These are phyloP conservation scores for Podospora fimiseda DNA, from an alignment of 495 filamentous ascomycete genomes.

Conservation along the genomic window DNA sequence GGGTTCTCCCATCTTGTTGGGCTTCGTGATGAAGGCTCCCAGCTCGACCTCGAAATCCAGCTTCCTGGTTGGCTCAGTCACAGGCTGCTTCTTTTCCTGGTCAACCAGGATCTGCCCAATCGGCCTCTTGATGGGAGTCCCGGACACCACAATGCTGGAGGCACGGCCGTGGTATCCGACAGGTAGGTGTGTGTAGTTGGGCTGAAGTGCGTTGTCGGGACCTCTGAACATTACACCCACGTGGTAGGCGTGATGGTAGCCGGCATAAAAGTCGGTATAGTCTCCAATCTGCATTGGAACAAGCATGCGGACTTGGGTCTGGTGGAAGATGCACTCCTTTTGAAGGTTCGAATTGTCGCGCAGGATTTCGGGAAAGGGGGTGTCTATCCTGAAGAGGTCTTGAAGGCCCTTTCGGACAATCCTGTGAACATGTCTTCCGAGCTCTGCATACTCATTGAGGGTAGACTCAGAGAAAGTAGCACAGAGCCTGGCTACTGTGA, in stretches of 20 bases:
- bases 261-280: slow-evolving; percentile 98
- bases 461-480: slow-evolving; percentile 61
- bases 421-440: slow-evolving; percentile 65
- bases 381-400: slow-evolving; percentile 57
- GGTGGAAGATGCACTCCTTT: slow-evolving; percentile 38
- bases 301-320: slow-evolving; percentile 59
- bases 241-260: slow-evolving; percentile 78
- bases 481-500: slow-evolving; percentile 33
- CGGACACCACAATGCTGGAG: slow-evolving; percentile 70
- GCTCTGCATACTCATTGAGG: slow-evolving; percentile 75
- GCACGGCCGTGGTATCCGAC: slow-evolving; percentile 85
- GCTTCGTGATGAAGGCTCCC: slow-evolving; percentile 68
- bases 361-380: slow-evolving; percentile 23
- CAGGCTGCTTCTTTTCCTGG: slow-evolving; percentile 52
- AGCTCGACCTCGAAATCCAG: slow-evolving; percentile 88
- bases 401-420: slow-evolving; percentile 70
- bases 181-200: slow-evolving; percentile 86
- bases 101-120: slow-evolving; percentile 74
- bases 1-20: slow-evolving; percentile 59
- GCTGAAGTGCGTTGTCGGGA: slow-evolving; percentile 69
- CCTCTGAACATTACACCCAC: slow-evolving; percentile 82
- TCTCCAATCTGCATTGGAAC: slow-evolving; percentile 87
- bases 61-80: slow-evolving; percentile 55
- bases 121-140: slow-evolving; percentile 68
- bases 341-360: slow-evolving; percentile 30